These are phyloP conservation scores for Meyerozyma smithsonii DNA, from an alignment of 1,139 yeast genomes.

Conservation along the genomic window DNA sequence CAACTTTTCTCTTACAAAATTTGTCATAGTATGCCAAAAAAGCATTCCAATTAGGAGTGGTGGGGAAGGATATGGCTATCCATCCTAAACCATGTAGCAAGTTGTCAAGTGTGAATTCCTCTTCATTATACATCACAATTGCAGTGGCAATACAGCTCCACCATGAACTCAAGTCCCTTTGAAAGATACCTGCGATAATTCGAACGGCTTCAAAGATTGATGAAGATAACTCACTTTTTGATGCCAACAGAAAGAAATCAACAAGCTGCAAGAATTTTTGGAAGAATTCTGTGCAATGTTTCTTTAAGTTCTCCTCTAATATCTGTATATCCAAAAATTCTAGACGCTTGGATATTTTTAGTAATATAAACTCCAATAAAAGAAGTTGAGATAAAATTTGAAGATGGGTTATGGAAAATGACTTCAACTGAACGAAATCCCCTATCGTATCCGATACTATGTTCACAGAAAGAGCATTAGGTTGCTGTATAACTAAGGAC, in stretches of 20 bases:
- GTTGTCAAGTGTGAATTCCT: neutral
- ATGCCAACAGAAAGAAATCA: neutral
- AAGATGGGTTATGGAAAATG: neutral
- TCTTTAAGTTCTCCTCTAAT: neutral
- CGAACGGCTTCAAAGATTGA: neutral
- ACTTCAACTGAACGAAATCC: neutral
- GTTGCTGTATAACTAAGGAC: constrained; percentile 29
- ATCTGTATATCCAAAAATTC: neutral
- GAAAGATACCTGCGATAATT: neutral
- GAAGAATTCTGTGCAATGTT: neutral
- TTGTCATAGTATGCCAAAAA: neutral
- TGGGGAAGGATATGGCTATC: neutral
- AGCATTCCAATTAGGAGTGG: neutral
- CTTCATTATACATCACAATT: neutral
- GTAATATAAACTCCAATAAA: neutral
- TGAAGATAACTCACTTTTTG: neutral
- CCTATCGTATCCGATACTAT: neutral
- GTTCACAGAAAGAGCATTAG: neutral
- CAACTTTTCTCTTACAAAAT: constrained; percentile 8
- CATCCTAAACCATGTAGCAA: neutral
- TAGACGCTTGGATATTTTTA: neutral
- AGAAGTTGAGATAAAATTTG: neutral
- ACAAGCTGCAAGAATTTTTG: neutral
- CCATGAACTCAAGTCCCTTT: neutral
- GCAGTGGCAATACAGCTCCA: neutral